Evolutionary conservation across 495 filamentous ascomycete species (phyloP), one percentile per base, ranked within the genome.

Genomic region (Podospora appendiculata): DNA sequence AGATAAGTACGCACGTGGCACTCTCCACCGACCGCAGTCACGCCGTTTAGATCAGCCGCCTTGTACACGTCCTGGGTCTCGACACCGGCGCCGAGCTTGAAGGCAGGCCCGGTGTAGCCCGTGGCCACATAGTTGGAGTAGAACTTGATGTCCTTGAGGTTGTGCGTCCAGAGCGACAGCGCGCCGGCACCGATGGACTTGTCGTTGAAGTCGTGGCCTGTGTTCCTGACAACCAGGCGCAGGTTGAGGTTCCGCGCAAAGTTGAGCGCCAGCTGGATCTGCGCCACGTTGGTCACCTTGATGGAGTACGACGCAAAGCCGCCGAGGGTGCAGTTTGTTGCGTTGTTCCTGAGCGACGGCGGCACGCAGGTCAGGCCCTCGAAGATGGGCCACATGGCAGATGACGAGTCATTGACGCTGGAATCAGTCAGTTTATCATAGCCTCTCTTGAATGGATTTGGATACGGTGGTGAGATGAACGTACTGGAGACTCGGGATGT

Each of bases 171-270:
- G 18, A 87, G 56, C 14, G 75, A 74, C 19, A 87, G 59, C 6
- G 77, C 70, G 25, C 69, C 75, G 13, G 74, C 63, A 46, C 78
- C 73, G 4, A 73, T 72, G 8, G 74, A 75, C 54, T 79, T 70
- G 19, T 75, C 79, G 32, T 60, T 67, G 47, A 78, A 75, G 58
- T 81, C 79, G 53, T 82, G 85, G 19, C 86, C 85, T 3, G 85
- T 89, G 55, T 86, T 87, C 67, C 74, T 71, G 13, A 88, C 70
- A 0, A 82, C 78, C n/a, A 90, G 66, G 35, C 85, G 72, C 10
- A 88, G 53, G 41, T 79, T 78, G 3, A 68, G 46, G 18, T 79
- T 77, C 3, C 77, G 71, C 1, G 84, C 85, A 66, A 87, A 81
- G 60, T 81, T 81, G 13, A 88, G 67, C 4, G 80, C 77, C 2